Evolutionary conservation across 495 filamentous ascomycete genomes (phyloP).

Genomic region (Tuber magnatum): DNA sequence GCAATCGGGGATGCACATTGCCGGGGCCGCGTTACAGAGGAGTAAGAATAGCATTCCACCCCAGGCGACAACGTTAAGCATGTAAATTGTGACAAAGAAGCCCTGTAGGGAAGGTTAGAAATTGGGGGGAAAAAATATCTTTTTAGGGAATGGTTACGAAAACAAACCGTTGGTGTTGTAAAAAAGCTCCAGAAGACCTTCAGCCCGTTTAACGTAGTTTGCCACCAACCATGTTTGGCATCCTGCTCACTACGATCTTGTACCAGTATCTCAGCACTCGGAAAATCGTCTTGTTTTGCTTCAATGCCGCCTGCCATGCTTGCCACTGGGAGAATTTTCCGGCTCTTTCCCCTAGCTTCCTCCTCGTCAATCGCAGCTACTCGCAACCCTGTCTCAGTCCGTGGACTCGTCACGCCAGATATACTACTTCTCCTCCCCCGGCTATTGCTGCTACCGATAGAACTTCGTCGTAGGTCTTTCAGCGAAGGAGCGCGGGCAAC

Average conservation of each 20-base stretch:
- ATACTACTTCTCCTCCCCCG: slow-evolving; percentile 16
- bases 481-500: slow-evolving; percentile 41
- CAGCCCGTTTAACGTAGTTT: slow-evolving; percentile 33
- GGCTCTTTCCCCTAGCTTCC: not conserved
- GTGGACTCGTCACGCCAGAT: slow-evolving; percentile 9
- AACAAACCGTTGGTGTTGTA: slow-evolving; percentile 22
- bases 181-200: slow-evolving; percentile 41
- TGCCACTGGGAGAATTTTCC: not conserved
- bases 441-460: slow-evolving; percentile 17
- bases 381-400: slow-evolving; percentile 13
- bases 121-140: not conserved
- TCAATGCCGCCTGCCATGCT: not conserved
- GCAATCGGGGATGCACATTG: slow-evolving; percentile 71
- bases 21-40: slow-evolving; percentile 63
- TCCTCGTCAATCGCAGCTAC: slow-evolving; percentile 20
- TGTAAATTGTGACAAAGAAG: slow-evolving; percentile 69
- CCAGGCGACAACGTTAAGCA: slow-evolving; percentile 68
- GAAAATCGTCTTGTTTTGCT: not conserved
- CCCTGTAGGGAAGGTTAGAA: slow-evolving; percentile 43
- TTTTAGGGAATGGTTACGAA: not conserved
- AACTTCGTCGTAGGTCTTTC: slow-evolving; percentile 37
- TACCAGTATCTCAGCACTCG: not conserved
- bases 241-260: slow-evolving; percentile 23
- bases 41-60: slow-evolving; percentile 85
- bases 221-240: slow-evolving; percentile 34